These are phyloP conservation scores for Leccinum ochraceum DNA, from an alignment of 768 basidiomycete species.

Conservation along the genomic window DNA sequence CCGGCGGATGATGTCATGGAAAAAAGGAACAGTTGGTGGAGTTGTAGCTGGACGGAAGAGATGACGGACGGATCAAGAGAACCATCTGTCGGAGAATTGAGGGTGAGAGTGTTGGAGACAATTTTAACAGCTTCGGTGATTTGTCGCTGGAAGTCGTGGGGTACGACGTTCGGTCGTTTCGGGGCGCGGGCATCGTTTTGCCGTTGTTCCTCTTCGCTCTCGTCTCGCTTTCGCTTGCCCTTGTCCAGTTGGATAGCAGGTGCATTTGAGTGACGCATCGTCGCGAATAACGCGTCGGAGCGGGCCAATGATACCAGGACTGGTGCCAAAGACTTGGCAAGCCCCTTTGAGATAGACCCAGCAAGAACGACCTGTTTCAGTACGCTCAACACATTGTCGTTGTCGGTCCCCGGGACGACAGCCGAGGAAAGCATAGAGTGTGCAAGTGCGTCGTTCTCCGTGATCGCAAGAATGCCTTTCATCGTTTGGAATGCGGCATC, in stretches of 20 bases:
- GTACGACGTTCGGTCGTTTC: constrained; percentile 50
- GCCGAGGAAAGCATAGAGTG: constrained; percentile 53
- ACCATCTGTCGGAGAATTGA: constrained; percentile 37
- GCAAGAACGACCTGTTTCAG: constrained; percentile 50
- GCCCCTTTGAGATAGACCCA: constrained; percentile 50
- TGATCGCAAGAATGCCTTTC: constrained; percentile 57
- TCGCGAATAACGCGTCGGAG: constrained; percentile 65
- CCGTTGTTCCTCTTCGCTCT: constrained; percentile 37
- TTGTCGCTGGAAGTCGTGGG: constrained; percentile 52
- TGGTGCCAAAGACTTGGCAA: constrained; percentile 59
- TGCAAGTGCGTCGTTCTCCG: constrained; percentile 58
- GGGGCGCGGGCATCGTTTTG: constrained; percentile 29
- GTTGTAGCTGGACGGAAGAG: constrained; percentile 66
- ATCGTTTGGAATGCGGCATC: constrained; percentile 67
- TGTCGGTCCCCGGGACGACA: constrained; percentile 45
- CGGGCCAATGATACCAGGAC: constrained; percentile 64
- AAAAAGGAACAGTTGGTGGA: constrained; percentile 80
- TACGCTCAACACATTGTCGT: constrained; percentile 53
- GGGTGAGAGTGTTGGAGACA: constrained; percentile 51
- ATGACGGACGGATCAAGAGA: constrained; percentile 59
- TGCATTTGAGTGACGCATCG: constrained; percentile 62
- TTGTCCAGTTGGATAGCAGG: constrained; percentile 62
- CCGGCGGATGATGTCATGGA: constrained; percentile 66
- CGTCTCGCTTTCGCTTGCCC: constrained; percentile 76
- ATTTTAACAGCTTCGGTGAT: constrained; percentile 60